A percentile compares a stretch with the other conserved stretches of the same genome.
These are phyloP conservation scores for Middelhovenomyces tepae DNA, from an alignment of 805 yeast species.

Conservation along the genomic window DNA sequence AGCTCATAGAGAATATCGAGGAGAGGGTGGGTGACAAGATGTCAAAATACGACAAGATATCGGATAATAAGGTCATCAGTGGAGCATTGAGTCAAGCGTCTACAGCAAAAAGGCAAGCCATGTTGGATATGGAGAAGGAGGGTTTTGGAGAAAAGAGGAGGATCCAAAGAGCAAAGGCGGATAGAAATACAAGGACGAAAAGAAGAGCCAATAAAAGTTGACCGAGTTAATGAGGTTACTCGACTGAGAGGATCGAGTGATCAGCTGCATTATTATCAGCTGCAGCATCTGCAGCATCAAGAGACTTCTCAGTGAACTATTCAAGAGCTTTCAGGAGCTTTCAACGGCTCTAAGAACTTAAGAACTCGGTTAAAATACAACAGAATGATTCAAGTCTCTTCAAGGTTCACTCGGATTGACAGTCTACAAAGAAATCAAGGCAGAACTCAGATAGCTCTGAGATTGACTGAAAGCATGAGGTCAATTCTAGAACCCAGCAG, in stretches of 20 bases:
- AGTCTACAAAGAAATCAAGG: no score
- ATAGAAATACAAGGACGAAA: constrained; percentile 2
- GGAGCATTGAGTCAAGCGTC: constrained; percentile 61
- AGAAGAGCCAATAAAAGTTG: constrained; percentile 1
- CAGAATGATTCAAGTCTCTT: no score
- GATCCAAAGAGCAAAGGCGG: constrained; percentile 38
- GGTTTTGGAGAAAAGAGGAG: constrained; percentile 69
- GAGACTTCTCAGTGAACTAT: no score
- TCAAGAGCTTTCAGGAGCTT: no score
- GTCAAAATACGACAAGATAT: constrained; percentile 61
- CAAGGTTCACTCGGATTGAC: no score
- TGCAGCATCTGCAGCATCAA: no score
- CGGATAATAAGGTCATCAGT: constrained; percentile 70
- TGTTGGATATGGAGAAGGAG: constrained; percentile 90
- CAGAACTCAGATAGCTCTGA: no score
- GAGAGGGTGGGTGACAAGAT: constrained; percentile 72
- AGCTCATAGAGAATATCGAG: constrained; percentile 76
- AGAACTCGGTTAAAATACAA: no score
- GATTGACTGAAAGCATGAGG: no score
- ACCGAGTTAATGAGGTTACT: no score
- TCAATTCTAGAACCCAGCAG: no score
- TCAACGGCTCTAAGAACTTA: no score
- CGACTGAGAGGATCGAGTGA: neutral
- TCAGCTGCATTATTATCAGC: neutral
- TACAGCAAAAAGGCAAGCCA: constrained; percentile 80